Conservation (phyloP, 441 rosid species). For the Pelargonium fulgidum region DNA sequence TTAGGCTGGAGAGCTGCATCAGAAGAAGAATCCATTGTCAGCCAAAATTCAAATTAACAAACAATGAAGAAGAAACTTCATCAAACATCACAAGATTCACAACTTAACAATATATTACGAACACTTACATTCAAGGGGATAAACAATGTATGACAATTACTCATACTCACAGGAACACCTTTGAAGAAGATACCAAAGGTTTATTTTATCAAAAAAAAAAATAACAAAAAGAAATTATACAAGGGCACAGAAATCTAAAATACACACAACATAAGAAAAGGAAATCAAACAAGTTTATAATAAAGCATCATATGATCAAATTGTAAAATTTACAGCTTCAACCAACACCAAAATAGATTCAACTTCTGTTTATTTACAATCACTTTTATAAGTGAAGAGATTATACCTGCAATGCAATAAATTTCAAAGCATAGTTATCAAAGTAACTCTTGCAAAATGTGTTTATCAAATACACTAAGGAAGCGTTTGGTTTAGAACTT, state of each 20-base stretch:
- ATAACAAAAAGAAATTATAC: not conserved
- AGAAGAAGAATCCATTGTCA: constrained; percentile 13
- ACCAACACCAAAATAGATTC: not conserved
- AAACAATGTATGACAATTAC: too few relatives aligned
- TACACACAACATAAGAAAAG: not conserved
- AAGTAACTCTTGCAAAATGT: not conserved
- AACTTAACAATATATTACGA: too few relatives aligned
- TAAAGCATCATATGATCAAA: not conserved
- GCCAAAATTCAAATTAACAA: constrained; percentile 8
- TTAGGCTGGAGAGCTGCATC: constrained; percentile 57
- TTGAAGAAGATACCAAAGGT: not conserved
- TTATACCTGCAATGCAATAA: not conserved
- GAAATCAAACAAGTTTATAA: not conserved
- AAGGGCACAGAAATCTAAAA: not conserved
- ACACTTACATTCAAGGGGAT: too few relatives aligned
- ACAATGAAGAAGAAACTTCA: not conserved
- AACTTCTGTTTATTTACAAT: not conserved
- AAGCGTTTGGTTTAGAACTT: not conserved
- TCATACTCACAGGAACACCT: too few relatives aligned
- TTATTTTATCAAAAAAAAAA: not conserved
- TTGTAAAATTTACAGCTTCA: not conserved
- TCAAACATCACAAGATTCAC: not conserved
- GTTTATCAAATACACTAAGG: not conserved
- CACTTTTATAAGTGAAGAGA: not conserved
- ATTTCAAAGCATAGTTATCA: not conserved